Evolutionary conservation across 202 grass and related monocot genomes (phyloP).

Genomic region (Musa balbisiana): DNA sequence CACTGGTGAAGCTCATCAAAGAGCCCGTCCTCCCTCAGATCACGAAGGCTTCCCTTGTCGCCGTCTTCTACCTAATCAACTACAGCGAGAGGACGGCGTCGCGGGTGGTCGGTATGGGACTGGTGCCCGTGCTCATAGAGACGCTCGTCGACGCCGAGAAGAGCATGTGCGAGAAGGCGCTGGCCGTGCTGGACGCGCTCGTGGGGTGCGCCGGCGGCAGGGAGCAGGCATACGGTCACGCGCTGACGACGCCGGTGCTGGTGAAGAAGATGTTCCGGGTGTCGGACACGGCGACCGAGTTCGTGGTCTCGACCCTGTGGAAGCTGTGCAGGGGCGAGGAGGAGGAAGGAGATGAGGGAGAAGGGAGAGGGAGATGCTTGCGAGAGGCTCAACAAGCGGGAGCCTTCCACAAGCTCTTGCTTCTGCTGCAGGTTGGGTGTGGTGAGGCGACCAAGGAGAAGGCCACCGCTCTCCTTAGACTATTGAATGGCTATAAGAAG

Average conservation of each 20-base stretch:
- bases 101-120: conserved; percentile 25
- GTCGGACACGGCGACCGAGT: conserved; percentile 63
- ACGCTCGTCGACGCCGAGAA: conserved; percentile 58
- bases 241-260: conserved; percentile 54
- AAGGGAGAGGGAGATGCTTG: conserved; percentile 19
- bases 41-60: conserved; percentile 64
- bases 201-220: conserved; percentile 40
- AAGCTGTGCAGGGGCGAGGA: conserved; percentile 32
- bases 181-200: conserved; percentile 51
- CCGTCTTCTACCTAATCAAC: conserved; percentile 48
- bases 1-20: conserved; percentile 49
- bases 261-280: conserved; percentile 89
- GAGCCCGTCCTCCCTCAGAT: conserved; percentile 53
- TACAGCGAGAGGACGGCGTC: conserved; percentile 29
- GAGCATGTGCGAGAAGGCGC: conserved; percentile 69
- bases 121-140: conserved; percentile 49
- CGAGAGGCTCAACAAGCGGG: conserved; percentile 54
- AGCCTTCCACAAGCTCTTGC: conserved; percentile 75
- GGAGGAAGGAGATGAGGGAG: conserved; percentile 19
- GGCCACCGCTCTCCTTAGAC: conserved; percentile 62
- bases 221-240: conserved; percentile 36
- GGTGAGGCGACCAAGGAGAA: conserved; percentile 58
- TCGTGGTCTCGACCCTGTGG: conserved; percentile 59
- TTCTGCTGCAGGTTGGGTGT: conserved; percentile 76
- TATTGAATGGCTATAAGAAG: conserved; percentile 47